Evolutionary conservation across 495 filamentous ascomycete genomes (phyloP).

Genomic region (Zalerion maritima): DNA sequence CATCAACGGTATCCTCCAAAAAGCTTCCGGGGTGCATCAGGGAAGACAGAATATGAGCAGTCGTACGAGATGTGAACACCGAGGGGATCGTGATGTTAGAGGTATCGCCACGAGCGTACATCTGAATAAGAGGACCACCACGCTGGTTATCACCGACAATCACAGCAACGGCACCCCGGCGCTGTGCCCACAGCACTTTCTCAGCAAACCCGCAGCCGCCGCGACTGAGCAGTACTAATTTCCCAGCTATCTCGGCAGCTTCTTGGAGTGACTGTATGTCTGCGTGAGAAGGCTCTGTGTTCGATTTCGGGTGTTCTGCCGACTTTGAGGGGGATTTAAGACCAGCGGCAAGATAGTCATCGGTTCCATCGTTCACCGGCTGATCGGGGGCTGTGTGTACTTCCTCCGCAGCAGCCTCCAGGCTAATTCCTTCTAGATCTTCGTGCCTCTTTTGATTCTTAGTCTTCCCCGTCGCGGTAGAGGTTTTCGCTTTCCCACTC

Average conservation of each 20-base stretch:
- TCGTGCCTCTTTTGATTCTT: slow-evolving; percentile 14
- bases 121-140: slow-evolving; percentile 78
- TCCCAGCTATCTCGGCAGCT: slow-evolving; percentile 84
- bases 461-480: slow-evolving; percentile 16
- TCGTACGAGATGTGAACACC: slow-evolving; percentile 88
- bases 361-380: slow-evolving; percentile 62
- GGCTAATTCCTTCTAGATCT: slow-evolving; percentile 7
- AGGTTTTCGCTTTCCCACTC: no score
- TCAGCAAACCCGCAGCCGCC: slow-evolving; percentile 95
- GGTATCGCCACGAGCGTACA: slow-evolving; percentile 92
- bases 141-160: slow-evolving; percentile 90
- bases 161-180: slow-evolving; percentile 72
- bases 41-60: slow-evolving; percentile 83
- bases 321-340: slow-evolving; percentile 26
- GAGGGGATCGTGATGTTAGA: slow-evolving; percentile 90
- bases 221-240: slow-evolving; percentile 75
- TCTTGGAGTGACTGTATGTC: slow-evolving; percentile 94
- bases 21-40: slow-evolving; percentile 59
- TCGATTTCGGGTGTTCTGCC: slow-evolving; percentile 13
- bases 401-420: slow-evolving; percentile 8
- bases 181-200: slow-evolving; percentile 92
- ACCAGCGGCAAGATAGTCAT: slow-evolving; percentile 73
- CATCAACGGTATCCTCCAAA: slow-evolving; percentile 38
- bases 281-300: slow-evolving; percentile 47
- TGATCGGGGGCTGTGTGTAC: slow-evolving; percentile 10